Conservation (phyloP, 2,329 filamentous ascomycete species). For the Bipolaris gigantea region DNA sequence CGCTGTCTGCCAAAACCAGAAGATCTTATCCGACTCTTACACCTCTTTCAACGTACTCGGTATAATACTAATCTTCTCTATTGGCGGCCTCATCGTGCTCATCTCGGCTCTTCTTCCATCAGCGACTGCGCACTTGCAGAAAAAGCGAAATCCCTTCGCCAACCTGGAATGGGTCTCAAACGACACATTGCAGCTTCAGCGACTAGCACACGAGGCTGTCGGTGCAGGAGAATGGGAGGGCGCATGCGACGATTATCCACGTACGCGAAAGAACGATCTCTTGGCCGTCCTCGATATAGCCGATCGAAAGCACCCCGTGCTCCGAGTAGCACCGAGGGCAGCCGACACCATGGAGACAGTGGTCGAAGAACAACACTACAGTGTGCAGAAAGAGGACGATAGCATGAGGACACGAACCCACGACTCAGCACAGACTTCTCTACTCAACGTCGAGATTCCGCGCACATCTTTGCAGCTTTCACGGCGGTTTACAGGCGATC, state of each 20-base stretch:
- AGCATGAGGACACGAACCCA: neutral
- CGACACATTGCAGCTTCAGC: constrained; percentile 24
- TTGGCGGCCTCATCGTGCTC: constrained; percentile 23
- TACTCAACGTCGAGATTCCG: neutral
- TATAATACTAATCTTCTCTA: constrained; percentile 14
- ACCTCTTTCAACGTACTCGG: constrained; percentile 28
- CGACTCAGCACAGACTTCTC: neutral
- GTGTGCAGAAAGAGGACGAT: too few species aligned
- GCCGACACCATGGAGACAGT: neutral
- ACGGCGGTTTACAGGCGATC: neutral
- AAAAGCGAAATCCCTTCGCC: constrained; percentile 3
- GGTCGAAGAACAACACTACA: neutral
- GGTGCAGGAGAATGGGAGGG: constrained; percentile 12
- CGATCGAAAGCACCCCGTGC: neutral
- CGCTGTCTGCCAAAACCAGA: constrained; percentile 24
- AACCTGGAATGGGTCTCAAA: constrained; percentile 19
- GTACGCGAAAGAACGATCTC: constrained; percentile 3
- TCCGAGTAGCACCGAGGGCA: neutral
- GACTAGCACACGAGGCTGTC: constrained; percentile 25
- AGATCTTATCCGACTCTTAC: constrained; percentile 23
- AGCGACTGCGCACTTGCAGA: neutral
- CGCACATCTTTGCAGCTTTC: neutral
- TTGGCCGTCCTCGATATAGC: constrained; percentile 7
- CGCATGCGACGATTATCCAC: constrained; percentile 5
- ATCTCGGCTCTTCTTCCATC: neutral